Base-by-base conservation (phyloP, 768 basidiomycete genomes). In the Serendipita sp. region DNA sequence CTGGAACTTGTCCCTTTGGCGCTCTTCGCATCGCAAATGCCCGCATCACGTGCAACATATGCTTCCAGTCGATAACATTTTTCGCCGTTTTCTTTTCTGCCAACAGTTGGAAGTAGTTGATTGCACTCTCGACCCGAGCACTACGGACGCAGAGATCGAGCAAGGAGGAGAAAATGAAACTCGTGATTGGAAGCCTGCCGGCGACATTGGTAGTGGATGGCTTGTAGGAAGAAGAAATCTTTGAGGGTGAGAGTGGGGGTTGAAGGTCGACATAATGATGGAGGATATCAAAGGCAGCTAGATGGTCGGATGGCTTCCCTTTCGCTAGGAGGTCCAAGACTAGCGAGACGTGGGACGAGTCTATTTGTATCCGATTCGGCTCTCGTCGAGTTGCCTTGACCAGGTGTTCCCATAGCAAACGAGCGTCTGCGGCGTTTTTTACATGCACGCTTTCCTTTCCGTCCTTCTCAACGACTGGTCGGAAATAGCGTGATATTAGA, bases 381-480 rank as follows among this genome's bases (percentile, higher is more conserved):
- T 70, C 73, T 66, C 76, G 79, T 65, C 79, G 77, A 15, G 78
- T 72, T 16, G 78, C 75, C 67, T 83, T 85, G 66, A 80, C 69
- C 74, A 86, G 78, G 70, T 85, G 82, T 10, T 73, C 76, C 89
- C 89, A 91, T 13, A 92, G 73, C 15, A 86, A 76, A 69, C 80
- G 85, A 13, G 85, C 86, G 67, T 89, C 85, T 16, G 82, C 79
- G 7, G 85, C 82, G 65, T 78, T 78, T 28, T 45, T 34, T 1
- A 47, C 13, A 3, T 46, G 51, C 13, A 67, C 64, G 28, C 46
- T 65, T 7, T 64, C 66, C 15, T 24, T n/a, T 32, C 15, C 2
- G 30, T 35, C 62, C 41, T 62, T 41, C 18, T 28, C 54, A 4
- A 45, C 66, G 32, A 5, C 38, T 45, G 37, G 32, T 28, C 37